Percentiles rank a stretch among this genome's conserved stretches.
These are phyloP conservation scores for Colletotrichum sp. DNA, from an alignment of 2,329 filamentous ascomycete genomes.

Conservation along the genomic window DNA sequence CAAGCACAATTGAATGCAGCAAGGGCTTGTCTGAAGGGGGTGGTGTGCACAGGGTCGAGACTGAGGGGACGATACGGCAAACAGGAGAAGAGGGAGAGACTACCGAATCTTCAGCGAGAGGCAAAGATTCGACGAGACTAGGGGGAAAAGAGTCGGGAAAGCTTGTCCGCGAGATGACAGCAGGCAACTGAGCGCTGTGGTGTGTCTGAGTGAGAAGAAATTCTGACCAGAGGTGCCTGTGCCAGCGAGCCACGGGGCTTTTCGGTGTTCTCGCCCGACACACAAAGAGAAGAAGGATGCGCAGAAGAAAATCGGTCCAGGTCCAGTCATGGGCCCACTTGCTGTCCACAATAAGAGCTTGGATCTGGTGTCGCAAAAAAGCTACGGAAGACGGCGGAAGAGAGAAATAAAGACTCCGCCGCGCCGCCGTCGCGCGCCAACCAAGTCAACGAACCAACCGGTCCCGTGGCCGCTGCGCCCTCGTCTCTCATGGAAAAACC, in stretches of 20 bases:
- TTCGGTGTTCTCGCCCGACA: constrained; percentile 18
- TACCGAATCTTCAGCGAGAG: constrained; percentile 19
- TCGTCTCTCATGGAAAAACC: background rate
- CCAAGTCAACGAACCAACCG: background rate
- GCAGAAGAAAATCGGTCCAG: background rate
- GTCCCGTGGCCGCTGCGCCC: background rate
- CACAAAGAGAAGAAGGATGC: background rate
- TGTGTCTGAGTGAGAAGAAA: background rate
- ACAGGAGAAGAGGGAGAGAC: background rate
- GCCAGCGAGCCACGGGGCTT: background rate
- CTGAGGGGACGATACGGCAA: background rate
- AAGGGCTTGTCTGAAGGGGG: background rate
- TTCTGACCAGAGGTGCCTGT: background rate
- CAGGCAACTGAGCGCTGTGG: background rate
- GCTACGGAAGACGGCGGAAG: background rate
- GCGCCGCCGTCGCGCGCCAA: background rate
- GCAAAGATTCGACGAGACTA: background rate
- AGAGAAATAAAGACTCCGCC: background rate
- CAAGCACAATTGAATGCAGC: background rate
- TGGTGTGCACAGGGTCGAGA: background rate
- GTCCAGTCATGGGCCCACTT: constrained; percentile 10
- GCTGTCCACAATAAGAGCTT: constrained; percentile 12
- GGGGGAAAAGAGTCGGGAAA: background rate
- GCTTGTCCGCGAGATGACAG: constrained; percentile 8
- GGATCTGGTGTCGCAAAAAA: background rate